Conservation (phyloP, 176 grass and related monocot genomes). For the Oryza officinalis region DNA sequence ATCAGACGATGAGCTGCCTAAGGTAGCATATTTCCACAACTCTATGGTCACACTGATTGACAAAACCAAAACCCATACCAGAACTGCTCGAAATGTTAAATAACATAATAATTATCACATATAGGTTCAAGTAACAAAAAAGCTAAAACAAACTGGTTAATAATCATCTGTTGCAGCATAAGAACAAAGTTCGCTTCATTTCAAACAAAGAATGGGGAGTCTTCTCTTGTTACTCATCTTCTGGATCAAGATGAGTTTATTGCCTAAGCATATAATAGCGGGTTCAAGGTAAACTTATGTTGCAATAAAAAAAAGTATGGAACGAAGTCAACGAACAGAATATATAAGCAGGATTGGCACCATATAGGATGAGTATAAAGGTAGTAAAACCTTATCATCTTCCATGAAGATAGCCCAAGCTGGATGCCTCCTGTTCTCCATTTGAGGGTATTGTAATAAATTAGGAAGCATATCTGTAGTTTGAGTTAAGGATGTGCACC, state of each 20-base stretch:
- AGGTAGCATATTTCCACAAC: neutral
- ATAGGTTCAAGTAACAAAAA: neutral
- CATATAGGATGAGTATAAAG: neutral
- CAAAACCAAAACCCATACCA: neutral
- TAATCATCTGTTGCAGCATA: no score
- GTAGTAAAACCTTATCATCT: constrained; percentile 52
- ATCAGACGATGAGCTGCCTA: neutral
- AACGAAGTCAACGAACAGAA: constrained; percentile 10
- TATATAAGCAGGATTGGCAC: neutral
- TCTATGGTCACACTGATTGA: neutral
- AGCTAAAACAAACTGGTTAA: neutral
- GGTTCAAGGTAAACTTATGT: constrained; percentile 11
- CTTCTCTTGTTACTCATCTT: neutral
- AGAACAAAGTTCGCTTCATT: no score
- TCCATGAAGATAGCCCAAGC: constrained; percentile 55
- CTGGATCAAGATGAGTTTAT: neutral
- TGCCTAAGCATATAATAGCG: neutral
- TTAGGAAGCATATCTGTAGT: constrained; percentile 54
- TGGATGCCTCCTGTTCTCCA: constrained; percentile 44
- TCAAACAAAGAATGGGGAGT: no score
- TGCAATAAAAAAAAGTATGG: neutral
- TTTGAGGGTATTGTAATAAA: constrained; percentile 50
- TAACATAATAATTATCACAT: neutral
- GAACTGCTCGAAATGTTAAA: neutral
- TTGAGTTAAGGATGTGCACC: neutral